phyloP scores from a whole-genome alignment of 129 eudicot species.

The Escallonia rubra region DNA sequence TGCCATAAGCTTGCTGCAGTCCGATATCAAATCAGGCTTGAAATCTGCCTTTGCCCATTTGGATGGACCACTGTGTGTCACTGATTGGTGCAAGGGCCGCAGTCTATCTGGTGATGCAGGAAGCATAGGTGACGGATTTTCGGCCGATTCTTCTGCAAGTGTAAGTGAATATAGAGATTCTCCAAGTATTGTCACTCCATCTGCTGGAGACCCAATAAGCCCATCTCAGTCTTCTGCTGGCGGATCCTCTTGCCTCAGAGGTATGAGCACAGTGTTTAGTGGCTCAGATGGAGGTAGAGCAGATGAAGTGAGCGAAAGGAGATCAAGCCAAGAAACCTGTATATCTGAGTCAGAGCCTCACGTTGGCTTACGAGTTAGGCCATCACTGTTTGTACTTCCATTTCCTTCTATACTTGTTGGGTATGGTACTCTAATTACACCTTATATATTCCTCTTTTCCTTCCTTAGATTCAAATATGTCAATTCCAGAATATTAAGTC shows the following conservation, averaged over 20 bases:
- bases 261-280: constrained; percentile 30
- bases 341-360: constrained; percentile 77
- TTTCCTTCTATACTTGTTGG: constrained; percentile 96
- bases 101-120: constrained; percentile 53
- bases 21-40: constrained; percentile 84
- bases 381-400: constrained; percentile 78
- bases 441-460: neutral
- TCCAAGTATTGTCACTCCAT: constrained; percentile 39
- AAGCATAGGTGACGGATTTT: constrained; percentile 52
- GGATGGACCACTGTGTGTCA: constrained; percentile 90
- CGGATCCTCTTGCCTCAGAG: constrained; percentile 60
- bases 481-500: neutral
- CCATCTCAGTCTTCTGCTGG: constrained; percentile 69
- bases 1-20: constrained; percentile 78
- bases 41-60: constrained; percentile 85
- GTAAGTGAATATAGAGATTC: constrained; percentile 78
- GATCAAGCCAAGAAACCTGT: constrained; percentile 40
- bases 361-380: constrained; percentile 52
- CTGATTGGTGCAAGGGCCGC: constrained; percentile 96
- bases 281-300: constrained; percentile 57
- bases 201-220: constrained; percentile 74
- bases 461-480: neutral
- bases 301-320: constrained; percentile 60
- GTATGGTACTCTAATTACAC: constrained; percentile 37
- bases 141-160: constrained; percentile 78